phyloP scores from a whole-genome alignment of 768 basidiomycete species.

The Tylopilus rubrobrunneus region DNA sequence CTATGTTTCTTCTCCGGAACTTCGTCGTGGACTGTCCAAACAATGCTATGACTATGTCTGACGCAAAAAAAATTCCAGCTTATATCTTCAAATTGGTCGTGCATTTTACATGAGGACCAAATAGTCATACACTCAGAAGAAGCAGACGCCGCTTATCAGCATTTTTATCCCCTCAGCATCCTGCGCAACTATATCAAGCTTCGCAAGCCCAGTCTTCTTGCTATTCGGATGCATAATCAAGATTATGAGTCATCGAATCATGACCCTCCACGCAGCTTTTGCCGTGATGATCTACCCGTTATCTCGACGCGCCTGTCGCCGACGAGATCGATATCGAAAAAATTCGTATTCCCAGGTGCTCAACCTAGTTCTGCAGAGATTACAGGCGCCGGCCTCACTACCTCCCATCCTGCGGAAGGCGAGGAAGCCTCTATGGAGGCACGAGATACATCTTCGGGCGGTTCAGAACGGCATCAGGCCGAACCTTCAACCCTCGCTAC shows the following conservation, averaged over 20 bases:
- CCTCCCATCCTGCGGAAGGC: background rate
- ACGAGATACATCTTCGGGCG: background rate
- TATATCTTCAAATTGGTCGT: constrained; percentile 73
- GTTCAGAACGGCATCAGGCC: constrained; percentile 1
- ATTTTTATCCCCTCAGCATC: constrained; percentile 56
- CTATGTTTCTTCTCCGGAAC: background rate
- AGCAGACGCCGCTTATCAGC: constrained; percentile 58
- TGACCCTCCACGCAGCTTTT: constrained; percentile 4
- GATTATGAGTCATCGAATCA: constrained; percentile 5
- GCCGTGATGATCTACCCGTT: constrained; percentile 33
- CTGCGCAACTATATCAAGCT: constrained; percentile 30
- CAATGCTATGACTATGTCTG: background rate
- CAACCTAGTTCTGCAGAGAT: background rate
- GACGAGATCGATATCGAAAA: constrained; percentile 45
- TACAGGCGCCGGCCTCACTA: background rate
- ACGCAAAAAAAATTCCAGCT: constrained; percentile 35
- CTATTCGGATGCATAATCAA: constrained; percentile 2
- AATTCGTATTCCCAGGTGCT: constrained; percentile 46
- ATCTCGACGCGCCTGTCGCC: constrained; percentile 44
- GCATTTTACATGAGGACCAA: constrained; percentile 60
- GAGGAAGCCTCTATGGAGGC: background rate
- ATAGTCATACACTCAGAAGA: constrained; percentile 77
- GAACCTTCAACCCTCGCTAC: background rate
- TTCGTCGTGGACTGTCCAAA: constrained; percentile 3
- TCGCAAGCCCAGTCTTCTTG: constrained; percentile 22